phyloP scores from a whole-genome alignment of 2,329 filamentous ascomycete species.

The Fusarium pseudocircinatum region DNA sequence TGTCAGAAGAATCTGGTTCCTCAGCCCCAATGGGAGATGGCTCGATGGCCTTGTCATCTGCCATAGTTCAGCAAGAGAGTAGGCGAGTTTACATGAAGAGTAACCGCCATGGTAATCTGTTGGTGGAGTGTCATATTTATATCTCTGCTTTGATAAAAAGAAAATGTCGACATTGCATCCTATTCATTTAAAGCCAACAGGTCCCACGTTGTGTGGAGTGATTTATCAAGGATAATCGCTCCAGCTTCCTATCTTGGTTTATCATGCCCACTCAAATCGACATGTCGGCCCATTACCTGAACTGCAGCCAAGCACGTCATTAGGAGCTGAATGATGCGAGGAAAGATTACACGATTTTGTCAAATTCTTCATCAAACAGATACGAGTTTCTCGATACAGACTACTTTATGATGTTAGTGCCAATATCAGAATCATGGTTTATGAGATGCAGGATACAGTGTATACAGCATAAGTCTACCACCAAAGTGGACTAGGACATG shows the following conservation, averaged over 20 bases:
- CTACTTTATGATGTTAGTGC: fast-evolving
- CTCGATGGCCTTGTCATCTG: background rate
- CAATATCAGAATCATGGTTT: background rate
- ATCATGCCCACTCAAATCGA: background rate
- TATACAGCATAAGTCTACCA: background rate
- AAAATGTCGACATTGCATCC: background rate
- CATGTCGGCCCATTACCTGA: background rate
- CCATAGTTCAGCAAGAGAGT: background rate
- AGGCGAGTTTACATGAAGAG: background rate
- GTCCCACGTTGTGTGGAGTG: background rate
- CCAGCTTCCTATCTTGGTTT: background rate
- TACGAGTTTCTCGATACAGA: background rate
- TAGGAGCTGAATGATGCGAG: background rate
- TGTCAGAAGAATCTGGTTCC: background rate
- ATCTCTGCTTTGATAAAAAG: background rate
- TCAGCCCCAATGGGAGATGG: background rate
- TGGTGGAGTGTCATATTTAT: background rate
- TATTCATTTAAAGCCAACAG: background rate
- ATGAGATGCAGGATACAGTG: background rate
- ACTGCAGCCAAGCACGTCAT: background rate
- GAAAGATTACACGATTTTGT: background rate
- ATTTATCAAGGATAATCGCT: background rate
- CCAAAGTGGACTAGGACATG: background rate
- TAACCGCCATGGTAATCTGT: fast-evolving
- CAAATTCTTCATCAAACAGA: background rate